A percentile compares a stretch with the other conserved stretches of the same genome.
Evolutionary conservation across 768 basidiomycete genomes (phyloP).

Genomic region (Trametes punicea): DNA sequence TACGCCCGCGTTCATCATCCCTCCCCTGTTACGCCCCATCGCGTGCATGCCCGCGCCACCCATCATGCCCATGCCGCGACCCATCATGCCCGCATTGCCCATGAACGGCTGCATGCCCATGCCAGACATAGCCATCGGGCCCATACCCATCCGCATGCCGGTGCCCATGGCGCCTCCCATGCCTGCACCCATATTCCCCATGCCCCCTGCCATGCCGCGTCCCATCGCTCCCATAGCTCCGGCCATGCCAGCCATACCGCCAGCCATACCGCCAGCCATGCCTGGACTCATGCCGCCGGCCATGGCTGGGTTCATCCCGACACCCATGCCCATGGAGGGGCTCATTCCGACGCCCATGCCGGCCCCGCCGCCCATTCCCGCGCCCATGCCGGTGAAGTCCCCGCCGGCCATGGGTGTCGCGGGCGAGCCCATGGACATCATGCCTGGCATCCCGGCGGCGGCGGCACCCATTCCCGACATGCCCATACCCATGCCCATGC

Average conservation of each 20-base stretch:
- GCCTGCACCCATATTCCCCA: slow-evolving; percentile 24
- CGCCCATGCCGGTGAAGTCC: slow-evolving; percentile 22
- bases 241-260: slow-evolving; percentile 21
- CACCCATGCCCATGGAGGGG: slow-evolving; percentile 33
- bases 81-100: slow-evolving; percentile 23
- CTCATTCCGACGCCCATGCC: slow-evolving; percentile 23
- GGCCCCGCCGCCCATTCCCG: slow-evolving; percentile 13
- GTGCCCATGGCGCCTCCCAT: slow-evolving; percentile 23
- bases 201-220: slow-evolving; percentile 22
- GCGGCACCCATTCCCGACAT: slow-evolving; percentile 30
- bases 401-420: slow-evolving; percentile 20
- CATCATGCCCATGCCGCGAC: slow-evolving; percentile 23
- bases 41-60: slow-evolving; percentile 28
- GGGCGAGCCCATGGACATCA: slow-evolving; percentile 23
- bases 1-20: slow-evolving; percentile 48
- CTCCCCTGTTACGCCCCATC: slow-evolving; percentile 44
- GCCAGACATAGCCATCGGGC: slow-evolving; percentile 24
- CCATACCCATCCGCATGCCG: slow-evolving; percentile 26
- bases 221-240: slow-evolving; percentile 19
- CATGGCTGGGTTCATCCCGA: slow-evolving; percentile 29
- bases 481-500: slow-evolving; percentile 37
- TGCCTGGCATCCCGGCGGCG: slow-evolving; percentile 25
- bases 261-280: slow-evolving; percentile 22
- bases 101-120: slow-evolving; percentile 26
- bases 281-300: slow-evolving; percentile 43